Conservation (phyloP, 2,329 filamentous ascomycete species). For the Fusarium sterilihyphosum region DNA sequence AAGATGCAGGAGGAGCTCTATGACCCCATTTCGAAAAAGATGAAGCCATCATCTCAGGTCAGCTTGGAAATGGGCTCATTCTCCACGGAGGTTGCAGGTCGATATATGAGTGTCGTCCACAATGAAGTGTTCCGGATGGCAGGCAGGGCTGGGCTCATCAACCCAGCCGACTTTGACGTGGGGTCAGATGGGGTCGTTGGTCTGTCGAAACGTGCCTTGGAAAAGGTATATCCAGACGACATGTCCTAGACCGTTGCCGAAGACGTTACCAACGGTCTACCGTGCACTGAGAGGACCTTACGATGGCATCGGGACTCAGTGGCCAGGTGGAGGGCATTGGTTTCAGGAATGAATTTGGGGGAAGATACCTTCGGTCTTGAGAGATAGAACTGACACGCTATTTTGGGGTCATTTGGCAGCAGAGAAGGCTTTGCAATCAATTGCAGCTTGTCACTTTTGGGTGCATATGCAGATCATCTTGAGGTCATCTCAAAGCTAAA, state of each 20-base stretch:
- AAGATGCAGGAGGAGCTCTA: neutral
- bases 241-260: neutral
- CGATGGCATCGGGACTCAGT: too few species aligned
- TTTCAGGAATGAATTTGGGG: neutral
- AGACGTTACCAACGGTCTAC: too few species aligned
- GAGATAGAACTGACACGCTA: neutral
- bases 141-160: neutral
- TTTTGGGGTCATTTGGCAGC: neutral
- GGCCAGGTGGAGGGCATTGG: neutral
- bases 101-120: neutral
- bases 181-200: neutral
- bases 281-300: neutral
- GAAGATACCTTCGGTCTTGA: neutral
- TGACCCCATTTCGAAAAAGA: neutral
- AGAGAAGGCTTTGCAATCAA: neutral
- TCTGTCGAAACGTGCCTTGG: neutral
- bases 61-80: neutral
- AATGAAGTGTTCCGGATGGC: neutral
- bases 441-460: neutral
- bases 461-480: neutral
- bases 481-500: neutral
- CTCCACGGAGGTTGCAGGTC: neutral
- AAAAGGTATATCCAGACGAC: neutral
- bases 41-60: neutral
- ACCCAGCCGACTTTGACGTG: neutral